Conservation (phyloP, 108 stramenopile genomes). For the Skeletonema marinoi region DNA sequence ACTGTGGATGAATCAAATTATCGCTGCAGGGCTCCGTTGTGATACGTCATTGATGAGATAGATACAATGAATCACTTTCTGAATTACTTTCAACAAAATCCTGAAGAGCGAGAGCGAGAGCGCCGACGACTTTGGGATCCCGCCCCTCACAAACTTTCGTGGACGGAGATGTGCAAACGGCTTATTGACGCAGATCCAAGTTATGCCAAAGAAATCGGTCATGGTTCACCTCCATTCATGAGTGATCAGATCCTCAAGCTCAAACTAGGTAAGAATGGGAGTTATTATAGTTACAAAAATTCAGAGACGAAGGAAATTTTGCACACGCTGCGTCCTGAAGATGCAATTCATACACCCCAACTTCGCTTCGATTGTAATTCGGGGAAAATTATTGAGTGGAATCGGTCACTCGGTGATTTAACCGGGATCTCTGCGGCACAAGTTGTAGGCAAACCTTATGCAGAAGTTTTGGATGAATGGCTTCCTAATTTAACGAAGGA, state of each 20-base stretch:
- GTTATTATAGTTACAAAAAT: not conserved
- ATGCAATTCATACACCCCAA: not conserved
- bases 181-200: not conserved
- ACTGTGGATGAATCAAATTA: too few species aligned
- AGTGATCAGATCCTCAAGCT: not conserved
- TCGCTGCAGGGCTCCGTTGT: too few species aligned
- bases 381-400: not conserved
- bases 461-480: not conserved
- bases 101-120: too few species aligned
- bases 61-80: too few species aligned
- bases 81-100: too few species aligned
- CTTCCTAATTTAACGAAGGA: constrained; percentile 2
- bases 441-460: not conserved
- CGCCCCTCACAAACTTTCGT: not conserved
- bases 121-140: not conserved
- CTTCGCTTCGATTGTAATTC: not conserved
- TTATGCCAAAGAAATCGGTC: not conserved
- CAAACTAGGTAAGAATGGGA: not conserved
- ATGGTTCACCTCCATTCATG: not conserved
- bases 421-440: not conserved
- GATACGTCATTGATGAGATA: too few species aligned
- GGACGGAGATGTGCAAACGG: not conserved
- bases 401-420: constrained; percentile 1
- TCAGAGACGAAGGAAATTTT: not conserved
- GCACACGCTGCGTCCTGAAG: not conserved